Evolutionary conservation across 805 yeast species (phyloP).

Genomic region (Kodamaea sagamina): DNA sequence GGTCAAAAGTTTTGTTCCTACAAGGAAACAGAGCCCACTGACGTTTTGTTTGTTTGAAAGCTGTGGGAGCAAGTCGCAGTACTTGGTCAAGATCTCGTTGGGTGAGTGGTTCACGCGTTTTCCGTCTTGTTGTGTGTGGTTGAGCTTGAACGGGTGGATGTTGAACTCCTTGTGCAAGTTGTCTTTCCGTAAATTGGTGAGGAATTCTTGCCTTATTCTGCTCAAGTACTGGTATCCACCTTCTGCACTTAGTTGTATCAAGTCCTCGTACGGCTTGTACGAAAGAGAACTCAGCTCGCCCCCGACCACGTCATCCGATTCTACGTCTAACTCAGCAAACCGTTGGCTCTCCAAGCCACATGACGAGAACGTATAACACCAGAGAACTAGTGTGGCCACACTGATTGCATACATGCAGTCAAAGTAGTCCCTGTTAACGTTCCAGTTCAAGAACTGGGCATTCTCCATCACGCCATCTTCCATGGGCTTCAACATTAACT

Average conservation of each 20-base stretch:
- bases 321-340: slow-evolving; percentile 23
- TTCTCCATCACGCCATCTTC: slow-evolving; percentile 20
- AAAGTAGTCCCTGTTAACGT: slow-evolving; percentile 35
- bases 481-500: slow-evolving; percentile 33
- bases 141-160: slow-evolving; percentile 24
- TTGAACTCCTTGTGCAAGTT: slow-evolving; percentile 25
- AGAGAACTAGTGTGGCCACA: slow-evolving; percentile 39
- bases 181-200: slow-evolving; percentile 25
- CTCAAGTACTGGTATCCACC: slow-evolving; percentile 39
- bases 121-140: slow-evolving; percentile 13
- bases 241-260: slow-evolving; percentile 34
- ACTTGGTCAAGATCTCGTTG: slow-evolving; percentile 33
- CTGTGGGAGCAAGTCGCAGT: slow-evolving; percentile 34
- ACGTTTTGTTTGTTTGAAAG: slow-evolving; percentile 40
- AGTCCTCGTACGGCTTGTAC: slow-evolving; percentile 22
- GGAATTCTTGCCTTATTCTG: slow-evolving; percentile 38
- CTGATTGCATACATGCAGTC: slow-evolving; percentile 41
- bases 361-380: slow-evolving; percentile 40
- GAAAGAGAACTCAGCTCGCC: not conserved
- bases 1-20: slow-evolving; percentile 36
- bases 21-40: slow-evolving; percentile 44
- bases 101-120: slow-evolving; percentile 18
- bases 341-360: slow-evolving; percentile 34
- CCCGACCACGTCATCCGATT: slow-evolving; percentile 9
- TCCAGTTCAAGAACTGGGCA: slow-evolving; percentile 28